A percentile compares a stretch with the other conserved stretches of the same genome.
Evolutionary conservation across 441 rosid species (phyloP).

Genomic region (Breynia disticha): DNA sequence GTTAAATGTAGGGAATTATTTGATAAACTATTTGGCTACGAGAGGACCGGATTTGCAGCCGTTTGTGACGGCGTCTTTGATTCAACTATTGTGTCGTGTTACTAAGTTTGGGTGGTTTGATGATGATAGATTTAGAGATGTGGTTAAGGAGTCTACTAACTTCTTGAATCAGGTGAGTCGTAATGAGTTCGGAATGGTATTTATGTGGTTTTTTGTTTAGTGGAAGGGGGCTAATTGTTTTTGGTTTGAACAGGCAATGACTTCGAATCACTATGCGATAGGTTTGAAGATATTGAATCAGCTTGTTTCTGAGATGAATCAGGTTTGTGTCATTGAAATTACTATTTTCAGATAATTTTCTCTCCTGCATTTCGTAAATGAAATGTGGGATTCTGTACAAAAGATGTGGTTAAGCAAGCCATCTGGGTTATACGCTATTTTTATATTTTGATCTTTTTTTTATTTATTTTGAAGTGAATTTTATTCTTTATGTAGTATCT

Average conservation of each 20-base stretch:
- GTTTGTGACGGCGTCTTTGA: slow-evolving; percentile 74
- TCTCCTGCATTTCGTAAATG: background rate
- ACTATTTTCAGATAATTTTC: background rate
- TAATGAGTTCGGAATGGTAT: background rate
- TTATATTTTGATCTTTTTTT: too few species aligned
- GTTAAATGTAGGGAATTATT: slow-evolving; percentile 49
- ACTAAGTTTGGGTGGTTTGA: slow-evolving; percentile 99
- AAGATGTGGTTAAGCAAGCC: too few species aligned
- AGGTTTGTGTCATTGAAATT: slow-evolving; percentile 42
- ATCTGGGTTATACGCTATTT: too few species aligned
- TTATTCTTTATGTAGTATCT: too few species aligned
- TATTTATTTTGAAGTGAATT: too few species aligned
- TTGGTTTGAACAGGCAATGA: slow-evolving; percentile 41
- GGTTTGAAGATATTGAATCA: slow-evolving; percentile 96
- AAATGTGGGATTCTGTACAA: too few species aligned
- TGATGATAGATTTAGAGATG: slow-evolving; percentile 89
- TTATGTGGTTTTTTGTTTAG: background rate
- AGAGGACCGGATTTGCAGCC: slow-evolving; percentile 88
- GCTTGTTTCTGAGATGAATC: slow-evolving; percentile 97
- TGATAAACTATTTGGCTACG: slow-evolving; percentile 77
- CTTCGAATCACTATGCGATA: slow-evolving; percentile 72
- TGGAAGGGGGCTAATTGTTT: background rate
- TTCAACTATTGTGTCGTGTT: slow-evolving; percentile 84
- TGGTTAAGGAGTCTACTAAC: slow-evolving; percentile 73
- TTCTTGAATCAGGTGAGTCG: slow-evolving; percentile 78